Conservation (phyloP, 306 rosid genomes). For the Begonia masoniana region DNA sequence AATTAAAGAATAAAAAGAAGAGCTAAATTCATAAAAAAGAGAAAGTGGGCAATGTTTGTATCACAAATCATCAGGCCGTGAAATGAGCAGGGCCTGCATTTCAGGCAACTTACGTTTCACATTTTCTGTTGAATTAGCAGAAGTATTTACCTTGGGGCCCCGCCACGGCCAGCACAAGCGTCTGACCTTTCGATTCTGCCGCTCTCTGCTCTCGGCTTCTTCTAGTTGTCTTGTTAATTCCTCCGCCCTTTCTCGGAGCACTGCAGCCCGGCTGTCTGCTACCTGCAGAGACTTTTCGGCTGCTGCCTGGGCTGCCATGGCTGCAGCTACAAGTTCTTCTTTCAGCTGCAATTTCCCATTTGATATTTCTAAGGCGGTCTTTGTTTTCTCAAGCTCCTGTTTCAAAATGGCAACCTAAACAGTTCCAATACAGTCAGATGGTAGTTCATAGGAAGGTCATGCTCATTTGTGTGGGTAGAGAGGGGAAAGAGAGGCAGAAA, state of each 20-base stretch:
- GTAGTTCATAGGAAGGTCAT: too few species aligned
- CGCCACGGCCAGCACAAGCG: conserved; percentile 87
- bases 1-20: too few species aligned
- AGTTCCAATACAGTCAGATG: too few species aligned
- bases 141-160: conserved; percentile 20
- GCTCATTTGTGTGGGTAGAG: too few species aligned
- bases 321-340: conserved; percentile 59
- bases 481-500: too few species aligned
- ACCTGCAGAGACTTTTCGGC: conserved; percentile 66
- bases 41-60: too few species aligned
- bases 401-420: conserved; percentile 49
- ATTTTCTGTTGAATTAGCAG: conserved; percentile 16
- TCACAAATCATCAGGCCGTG: too few species aligned
- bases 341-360: conserved; percentile 55
- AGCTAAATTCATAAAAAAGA: too few species aligned
- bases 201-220: conserved; percentile 55
- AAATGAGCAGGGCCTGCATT: conserved; percentile 55
- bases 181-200: conserved; percentile 27
- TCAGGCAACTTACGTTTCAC: conserved; percentile 51
- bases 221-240: conserved; percentile 46
- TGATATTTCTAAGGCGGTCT: conserved; percentile 41
- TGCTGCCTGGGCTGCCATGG: conserved; percentile 81
- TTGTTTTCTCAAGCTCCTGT: conserved; percentile 71
- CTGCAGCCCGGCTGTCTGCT: conserved; percentile 52
- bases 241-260: conserved; percentile 39